A percentile compares a stretch with the other conserved stretches of the same genome.
Evolutionary conservation across 2,329 filamentous ascomycete genomes (phyloP).

Genomic region (Cyphellophora attinorum): DNA sequence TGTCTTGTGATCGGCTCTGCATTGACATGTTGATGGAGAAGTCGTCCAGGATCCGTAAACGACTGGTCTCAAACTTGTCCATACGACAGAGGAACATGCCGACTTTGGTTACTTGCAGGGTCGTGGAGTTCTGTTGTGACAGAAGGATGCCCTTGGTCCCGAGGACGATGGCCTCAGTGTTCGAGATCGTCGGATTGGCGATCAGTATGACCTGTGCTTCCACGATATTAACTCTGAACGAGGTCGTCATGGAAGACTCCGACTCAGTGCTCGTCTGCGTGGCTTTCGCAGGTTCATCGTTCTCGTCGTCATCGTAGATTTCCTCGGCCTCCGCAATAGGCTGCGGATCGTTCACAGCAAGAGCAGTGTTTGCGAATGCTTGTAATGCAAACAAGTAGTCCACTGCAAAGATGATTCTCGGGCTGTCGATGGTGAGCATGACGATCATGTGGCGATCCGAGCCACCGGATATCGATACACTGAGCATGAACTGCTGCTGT

Average conservation of each 20-base stretch:
- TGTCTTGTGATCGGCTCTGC: conserved; percentile 58
- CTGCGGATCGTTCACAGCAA: conserved; percentile 46
- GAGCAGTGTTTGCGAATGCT: conserved; percentile 65
- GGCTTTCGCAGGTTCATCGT: conserved; percentile 37
- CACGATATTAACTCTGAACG: conserved; percentile 86
- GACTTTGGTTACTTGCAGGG: conserved; percentile 83
- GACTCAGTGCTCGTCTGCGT: conserved; percentile 22
- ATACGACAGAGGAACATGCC: conserved; percentile 99
- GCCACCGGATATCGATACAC: conserved; percentile 81
- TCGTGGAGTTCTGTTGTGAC: conserved; percentile 87
- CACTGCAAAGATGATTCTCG: conserved; percentile 84
- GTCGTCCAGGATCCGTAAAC: conserved; percentile 88
- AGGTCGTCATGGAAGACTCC: conserved; percentile 54
- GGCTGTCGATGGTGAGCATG: conserved; percentile 89
- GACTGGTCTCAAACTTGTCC: conserved; percentile 89
- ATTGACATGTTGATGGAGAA: conserved; percentile 87
- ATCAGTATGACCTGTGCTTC: conserved; percentile 95
- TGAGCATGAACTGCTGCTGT: conserved; percentile 95
- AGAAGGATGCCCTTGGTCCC: conserved; percentile 88
- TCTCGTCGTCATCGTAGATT: conserved; percentile 33
- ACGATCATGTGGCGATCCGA: conserved; percentile 74
- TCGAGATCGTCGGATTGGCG: conserved; percentile 80
- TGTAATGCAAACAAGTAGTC: conserved; percentile 92
- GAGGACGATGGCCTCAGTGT: conserved; percentile 90
- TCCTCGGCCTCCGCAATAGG: conserved; percentile 28